phyloP scores from a whole-genome alignment of 2,329 filamentous ascomycete genomes.

The Colletotrichum gloeosporioides region DNA sequence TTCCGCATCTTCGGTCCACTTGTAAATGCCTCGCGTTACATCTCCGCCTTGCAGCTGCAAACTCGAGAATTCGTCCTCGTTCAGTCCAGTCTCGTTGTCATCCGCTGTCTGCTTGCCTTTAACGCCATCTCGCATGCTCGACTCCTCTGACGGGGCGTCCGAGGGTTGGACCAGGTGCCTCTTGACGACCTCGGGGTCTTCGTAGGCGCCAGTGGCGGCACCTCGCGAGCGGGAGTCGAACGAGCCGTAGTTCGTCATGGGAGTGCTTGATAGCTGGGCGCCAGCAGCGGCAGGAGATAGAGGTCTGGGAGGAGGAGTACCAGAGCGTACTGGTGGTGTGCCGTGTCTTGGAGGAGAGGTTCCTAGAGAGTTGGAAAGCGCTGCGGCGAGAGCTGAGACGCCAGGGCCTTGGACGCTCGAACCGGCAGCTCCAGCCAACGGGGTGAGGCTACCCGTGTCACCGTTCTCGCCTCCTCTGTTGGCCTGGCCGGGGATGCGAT shows the following conservation, averaged over 20 bases:
- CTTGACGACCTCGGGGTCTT: constrained; percentile 91
- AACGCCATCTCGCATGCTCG: constrained; percentile 44
- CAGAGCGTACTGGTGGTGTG: constrained; percentile 64
- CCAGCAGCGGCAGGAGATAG: constrained; percentile 49
- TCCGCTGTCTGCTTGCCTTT: constrained; percentile 62
- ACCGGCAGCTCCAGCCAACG: constrained; percentile 67
- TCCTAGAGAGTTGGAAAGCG: constrained; percentile 77
- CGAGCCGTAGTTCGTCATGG: constrained; percentile 79
- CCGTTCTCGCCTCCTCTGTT: constrained; percentile 34
- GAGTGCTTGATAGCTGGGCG: constrained; percentile 53
- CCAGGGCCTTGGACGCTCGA: constrained; percentile 77
- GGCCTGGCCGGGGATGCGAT: constrained; percentile 46
- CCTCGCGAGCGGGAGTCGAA: constrained; percentile 73
- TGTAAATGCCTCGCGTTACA: constrained; percentile 92
- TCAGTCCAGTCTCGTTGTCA: constrained; percentile 39
- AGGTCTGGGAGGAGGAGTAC: constrained; percentile 56
- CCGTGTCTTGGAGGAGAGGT: constrained; percentile 74
- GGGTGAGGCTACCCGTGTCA: constrained; percentile 59
- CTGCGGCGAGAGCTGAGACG: constrained; percentile 86
- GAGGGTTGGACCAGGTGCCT: constrained; percentile 82
- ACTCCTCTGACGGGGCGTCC: constrained; percentile 54
- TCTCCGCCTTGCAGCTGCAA: constrained; percentile 92
- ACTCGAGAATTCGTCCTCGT: constrained; percentile 90
- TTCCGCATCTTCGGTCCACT: constrained; percentile 92
- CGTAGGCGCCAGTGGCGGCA: constrained; percentile 66